A percentile compares a stretch with the other conserved stretches of the same genome.
Evolutionary conservation across 140 eudicot genomes (phyloP).

Genomic region (Oenanthe javanica): DNA sequence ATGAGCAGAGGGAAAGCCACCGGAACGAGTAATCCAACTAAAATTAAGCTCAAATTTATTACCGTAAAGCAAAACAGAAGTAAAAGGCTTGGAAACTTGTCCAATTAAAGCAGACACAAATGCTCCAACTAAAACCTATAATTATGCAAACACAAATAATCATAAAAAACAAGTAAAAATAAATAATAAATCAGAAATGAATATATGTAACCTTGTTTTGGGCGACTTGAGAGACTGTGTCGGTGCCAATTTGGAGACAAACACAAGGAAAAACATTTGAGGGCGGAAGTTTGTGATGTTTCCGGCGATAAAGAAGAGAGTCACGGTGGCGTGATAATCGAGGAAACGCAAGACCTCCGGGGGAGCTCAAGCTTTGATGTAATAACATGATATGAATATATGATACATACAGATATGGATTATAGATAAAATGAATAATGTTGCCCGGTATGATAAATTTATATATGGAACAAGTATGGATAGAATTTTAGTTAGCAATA

Average conservation of each 20-base stretch:
- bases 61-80: constrained; percentile 49
- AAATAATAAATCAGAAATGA: background rate
- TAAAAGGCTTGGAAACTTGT: constrained; percentile 71
- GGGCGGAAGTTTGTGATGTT: background rate
- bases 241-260: background rate
- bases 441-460: too few relatives aligned
- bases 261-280: background rate
- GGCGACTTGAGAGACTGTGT: background rate
- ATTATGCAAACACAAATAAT: background rate
- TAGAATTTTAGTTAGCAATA: too few relatives aligned
- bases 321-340: background rate
- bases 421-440: too few relatives aligned
- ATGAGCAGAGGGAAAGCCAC: constrained; percentile 96
- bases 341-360: background rate
- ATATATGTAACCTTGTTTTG: background rate
- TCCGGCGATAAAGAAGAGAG: background rate
- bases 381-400: background rate
- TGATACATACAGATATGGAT: too few relatives aligned
- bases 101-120: constrained; percentile 63
- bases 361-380: background rate
- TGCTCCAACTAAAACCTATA: constrained; percentile 62
- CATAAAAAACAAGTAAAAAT: background rate
- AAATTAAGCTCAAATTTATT: constrained; percentile 41
- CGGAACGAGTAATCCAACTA: constrained; percentile 49
- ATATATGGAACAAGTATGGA: too few relatives aligned